phyloP scores from a whole-genome alignment of 768 basidiomycete species.

The Dioszegia crocea region DNA sequence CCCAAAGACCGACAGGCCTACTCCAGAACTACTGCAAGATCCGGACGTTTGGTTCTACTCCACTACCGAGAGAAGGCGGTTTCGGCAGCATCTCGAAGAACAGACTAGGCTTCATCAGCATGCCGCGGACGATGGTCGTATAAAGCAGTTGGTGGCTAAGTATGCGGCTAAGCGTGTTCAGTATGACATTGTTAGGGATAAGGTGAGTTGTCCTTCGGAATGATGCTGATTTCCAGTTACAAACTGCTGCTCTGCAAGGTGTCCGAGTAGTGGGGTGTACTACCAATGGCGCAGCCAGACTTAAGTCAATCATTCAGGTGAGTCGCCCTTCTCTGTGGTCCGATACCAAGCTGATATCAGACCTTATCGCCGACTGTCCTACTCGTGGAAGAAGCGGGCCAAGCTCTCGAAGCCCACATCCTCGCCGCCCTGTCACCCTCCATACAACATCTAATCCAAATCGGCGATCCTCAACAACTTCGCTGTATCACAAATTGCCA shows the following conservation, averaged over 20 bases:
- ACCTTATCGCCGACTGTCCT: conserved; percentile 9
- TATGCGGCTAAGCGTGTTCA: background rate
- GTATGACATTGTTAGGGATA: background rate
- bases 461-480: conserved; percentile 75
- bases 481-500: conserved; percentile 50
- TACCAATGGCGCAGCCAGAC: conserved; percentile 47
- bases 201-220: background rate
- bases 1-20: background rate
- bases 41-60: conserved; percentile 4
- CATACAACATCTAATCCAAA: conserved; percentile 68
- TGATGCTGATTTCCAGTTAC: conserved; percentile 52
- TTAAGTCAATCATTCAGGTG: conserved; percentile 6
- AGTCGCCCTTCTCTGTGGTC: background rate
- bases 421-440: conserved; percentile 49
- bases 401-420: conserved; percentile 74
- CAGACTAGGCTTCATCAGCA: background rate
- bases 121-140: background rate
- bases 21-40: background rate
- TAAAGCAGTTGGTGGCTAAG: background rate
- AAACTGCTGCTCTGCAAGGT: conserved; percentile 57
- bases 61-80: background rate
- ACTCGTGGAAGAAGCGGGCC: conserved; percentile 73
- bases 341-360: background rate
- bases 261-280: conserved; percentile 71
- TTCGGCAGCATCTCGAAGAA: background rate